These are phyloP conservation scores for Epichloe hybrida DNA, from an alignment of 2,329 filamentous ascomycete species.

Conservation along the genomic window DNA sequence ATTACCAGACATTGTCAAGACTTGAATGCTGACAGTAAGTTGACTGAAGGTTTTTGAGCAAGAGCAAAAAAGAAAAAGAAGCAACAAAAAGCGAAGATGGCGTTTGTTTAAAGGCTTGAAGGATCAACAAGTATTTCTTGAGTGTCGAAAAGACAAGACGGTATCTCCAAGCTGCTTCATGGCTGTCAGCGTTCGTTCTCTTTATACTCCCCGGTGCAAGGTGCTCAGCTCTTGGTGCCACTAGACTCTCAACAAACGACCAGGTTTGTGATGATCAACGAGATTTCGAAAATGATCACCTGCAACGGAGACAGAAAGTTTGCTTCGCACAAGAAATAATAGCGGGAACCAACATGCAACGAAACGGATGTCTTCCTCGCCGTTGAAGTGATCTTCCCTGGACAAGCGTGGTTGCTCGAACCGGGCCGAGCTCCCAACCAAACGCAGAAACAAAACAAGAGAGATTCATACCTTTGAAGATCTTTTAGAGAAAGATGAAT, in stretches of 20 bases:
- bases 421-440: background rate
- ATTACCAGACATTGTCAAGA: background rate
- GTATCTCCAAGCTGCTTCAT: background rate
- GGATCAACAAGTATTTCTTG: background rate
- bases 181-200: background rate
- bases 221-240: background rate
- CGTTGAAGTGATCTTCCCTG: background rate
- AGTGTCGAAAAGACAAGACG: background rate
- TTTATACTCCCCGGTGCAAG: background rate
- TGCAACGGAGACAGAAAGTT: background rate
- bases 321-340: background rate
- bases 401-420: background rate
- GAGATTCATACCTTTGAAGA: slow-evolving; percentile 1
- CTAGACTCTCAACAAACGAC: background rate
- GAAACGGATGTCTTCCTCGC: background rate
- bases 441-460: background rate
- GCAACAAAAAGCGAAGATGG: background rate
- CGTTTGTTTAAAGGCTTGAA: background rate
- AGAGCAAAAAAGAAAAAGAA: background rate
- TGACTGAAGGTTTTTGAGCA: background rate
- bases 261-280: background rate
- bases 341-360: background rate
- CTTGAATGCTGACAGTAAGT: background rate
- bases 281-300: background rate
- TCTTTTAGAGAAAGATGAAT: background rate